Evolutionary conservation across 2,329 filamentous ascomycete species (phyloP), one percentile per base, ranked within the genome.

Genomic region (Teratosphaeria pseudoeucalypti): DNA sequence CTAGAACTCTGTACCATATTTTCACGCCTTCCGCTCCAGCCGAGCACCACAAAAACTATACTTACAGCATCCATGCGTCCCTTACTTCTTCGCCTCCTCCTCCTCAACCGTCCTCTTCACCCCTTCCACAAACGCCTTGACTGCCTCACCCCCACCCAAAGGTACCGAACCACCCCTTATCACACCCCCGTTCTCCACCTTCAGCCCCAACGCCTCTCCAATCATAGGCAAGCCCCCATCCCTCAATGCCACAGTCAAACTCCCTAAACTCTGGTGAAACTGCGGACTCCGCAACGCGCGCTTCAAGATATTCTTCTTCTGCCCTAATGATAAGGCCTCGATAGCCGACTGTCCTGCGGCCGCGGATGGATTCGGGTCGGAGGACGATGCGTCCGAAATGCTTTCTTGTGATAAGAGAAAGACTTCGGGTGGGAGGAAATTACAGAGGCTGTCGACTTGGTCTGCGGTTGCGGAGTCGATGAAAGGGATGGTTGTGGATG

Each of bases 151-250:
- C 57, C 92, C 92, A 52, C 92, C 92, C 54, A 96, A 75, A 2
- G 92, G 92, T 78, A 96, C 86, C 56, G 84, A 87, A 6, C 89
- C 87, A 58, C 88, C 85, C 62, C 81, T 82, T 69, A 95, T 81
- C 64, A 89, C 88, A 4, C 92, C 92, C n/a, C 88, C 88, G 71
- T 96, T 90, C 69, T 87, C 82, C 23, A 99, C 84, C 66, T 85
- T 84, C 60, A 97, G 83, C 6, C 85, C 83, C 47, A 99, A 78
- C 3, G 92, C 92, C 68, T 95, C 91, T 6, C 90, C 88, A 64
- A 99, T 88, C 67, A 86, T 95, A 4, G 92, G 92, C 60, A 99
- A 76, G 0, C 92, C 94, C 12, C 94, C 94, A 67, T 97, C 92
- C 60, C 91, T 82, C 58, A 99, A 78, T 12, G 94, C 94, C 74